These are phyloP conservation scores for Acanthamoeba castellanii DNA, from an alignment of 208 protist species.

Conservation along the genomic window DNA sequence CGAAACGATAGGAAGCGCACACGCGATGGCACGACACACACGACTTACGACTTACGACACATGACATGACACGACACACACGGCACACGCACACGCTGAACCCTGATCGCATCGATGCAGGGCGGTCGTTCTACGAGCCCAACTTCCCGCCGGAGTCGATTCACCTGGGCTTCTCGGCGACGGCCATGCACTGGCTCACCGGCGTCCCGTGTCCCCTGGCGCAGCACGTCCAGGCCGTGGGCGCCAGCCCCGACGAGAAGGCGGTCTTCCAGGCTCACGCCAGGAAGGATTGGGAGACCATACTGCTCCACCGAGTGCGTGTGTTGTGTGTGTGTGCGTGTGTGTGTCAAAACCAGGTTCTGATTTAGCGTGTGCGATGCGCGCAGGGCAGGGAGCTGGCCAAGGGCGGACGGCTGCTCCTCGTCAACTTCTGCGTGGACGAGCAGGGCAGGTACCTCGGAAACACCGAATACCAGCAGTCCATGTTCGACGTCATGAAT, in stretches of 20 bases:
- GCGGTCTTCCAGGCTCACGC: not conserved
- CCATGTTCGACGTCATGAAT: slow-evolving; percentile 52
- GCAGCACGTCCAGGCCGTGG: slow-evolving; percentile 13
- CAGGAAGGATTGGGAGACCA: slow-evolving; percentile 27
- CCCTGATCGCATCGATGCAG: not conserved
- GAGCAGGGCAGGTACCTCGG: slow-evolving; percentile 1
- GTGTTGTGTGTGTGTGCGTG: too few relatives aligned
- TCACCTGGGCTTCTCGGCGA: slow-evolving; percentile 39
- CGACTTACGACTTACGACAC: not conserved
- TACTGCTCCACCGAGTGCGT: not conserved
- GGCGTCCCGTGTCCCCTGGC: not conserved
- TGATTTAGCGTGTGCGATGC: not conserved
- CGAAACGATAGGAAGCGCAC: too few relatives aligned
- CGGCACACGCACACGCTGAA: too few relatives aligned
- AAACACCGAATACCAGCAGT: not conserved
- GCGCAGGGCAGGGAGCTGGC: not conserved
- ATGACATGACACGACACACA: too few relatives aligned
- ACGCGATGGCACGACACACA: too few relatives aligned
- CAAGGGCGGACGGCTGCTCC: not conserved
- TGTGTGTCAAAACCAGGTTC: too few relatives aligned
- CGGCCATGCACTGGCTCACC: slow-evolving; percentile 49
- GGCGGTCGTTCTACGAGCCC: slow-evolving; percentile 37
- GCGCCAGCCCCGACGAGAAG: not conserved
- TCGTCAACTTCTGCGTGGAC: slow-evolving; percentile 36
- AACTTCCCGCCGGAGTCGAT: slow-evolving; percentile 28